Evolutionary conservation across 192 early-diverging fungal genomes (phyloP), one percentile per base, ranked within the genome.

Genomic region (Coemansia sp.): DNA sequence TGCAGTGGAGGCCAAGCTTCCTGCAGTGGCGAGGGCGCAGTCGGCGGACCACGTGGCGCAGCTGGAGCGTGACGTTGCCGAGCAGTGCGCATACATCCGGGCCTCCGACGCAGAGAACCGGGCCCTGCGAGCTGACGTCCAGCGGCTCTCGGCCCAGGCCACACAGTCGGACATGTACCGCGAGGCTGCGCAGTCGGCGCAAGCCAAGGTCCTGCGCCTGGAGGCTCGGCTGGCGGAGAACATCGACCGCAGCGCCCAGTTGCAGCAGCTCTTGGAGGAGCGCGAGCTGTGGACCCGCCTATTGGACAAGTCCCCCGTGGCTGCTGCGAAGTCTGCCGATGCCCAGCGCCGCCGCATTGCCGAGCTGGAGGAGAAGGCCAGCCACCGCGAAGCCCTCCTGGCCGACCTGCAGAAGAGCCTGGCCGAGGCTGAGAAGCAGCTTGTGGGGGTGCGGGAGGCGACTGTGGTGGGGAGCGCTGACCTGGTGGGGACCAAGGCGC

Each of bases 41-140:
- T 40, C 68, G 13, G 64, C n/a, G 1, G 43, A 23, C 31, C 70
- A 62, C 46, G 61, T 78, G 14, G 82, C 50, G 7, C 76, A 71
- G 34, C 66, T 83, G 7, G 74, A 80, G 57, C 82, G 83, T 21
- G 79, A 84, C 33, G 71, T 83, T 51, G 63, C 40, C 24, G 77
- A 85, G 60, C 88, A 90, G 61, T 88, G 86, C 39, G 67, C 77
- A 3, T 80, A 85, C 60, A 83, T 84, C 16, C 70, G 71, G 24
- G 74, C 76, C 55, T 20, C 66, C 77, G 62, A 91, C 58, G 70
- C 75, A 56, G 77, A 88, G 48, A 86, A 85, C 60, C 62, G 76
- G n/a, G 77, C 84, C 55, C 63, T 91, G 62, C 82, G 76, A 24
- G 66, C 82, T 46, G 77, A 87, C 13, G 65, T 65, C 39, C 57